Evolutionary conservation across 228 moss, liverwort and hornwort species (phyloP), one percentile per base, ranked within the genome.

Genomic region (Sphagnum fallax): DNA sequence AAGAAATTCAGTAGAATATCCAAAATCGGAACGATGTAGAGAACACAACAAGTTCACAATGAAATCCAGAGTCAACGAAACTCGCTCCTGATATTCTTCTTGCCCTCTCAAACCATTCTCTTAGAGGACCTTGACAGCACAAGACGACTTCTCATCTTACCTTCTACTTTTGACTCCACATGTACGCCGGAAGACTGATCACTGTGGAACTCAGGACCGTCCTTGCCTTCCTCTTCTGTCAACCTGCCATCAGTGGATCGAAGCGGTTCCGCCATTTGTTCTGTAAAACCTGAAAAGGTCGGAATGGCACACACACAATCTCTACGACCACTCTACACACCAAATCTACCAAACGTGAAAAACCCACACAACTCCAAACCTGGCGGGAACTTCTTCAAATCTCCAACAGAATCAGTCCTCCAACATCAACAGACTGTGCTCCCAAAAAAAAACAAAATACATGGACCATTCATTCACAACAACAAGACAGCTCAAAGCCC

Each of bases 141-240:
- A 48, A 6, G 18, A 5, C 8, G 79, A 81, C 84, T 84, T 77
- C 84, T 32, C 32, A 32, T 32, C 55, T 74, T 55, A 68, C 47
- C 8, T 73, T 76, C 74, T 61, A 69, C 5, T 10, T 32, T 12
- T 10, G 69, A 71, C 16, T 62, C 75, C 58, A 79, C 72, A 74
- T 81, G 74, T 50, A 75, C 71, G 14, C 66, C 49, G 15, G 76
- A 73, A 16, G 8, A 57, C 10, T 65, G 57, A 55, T 79, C 76
- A 61, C 70, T 53, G 65, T 11, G 60, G 16, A 48, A 61, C 14
- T 71, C 50, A 57, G 68, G 16, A 52, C 70, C 51, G 50, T 71
- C 66, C 1, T 53, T 59, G 70, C 57, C 74, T 63, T 71, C 64
- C 61, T 48, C 16, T 16, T 71, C 75, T 73, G 70, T 72, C 66